phyloP scores from a whole-genome alignment of 179 eudicot species.

The Actinidia polygama region DNA sequence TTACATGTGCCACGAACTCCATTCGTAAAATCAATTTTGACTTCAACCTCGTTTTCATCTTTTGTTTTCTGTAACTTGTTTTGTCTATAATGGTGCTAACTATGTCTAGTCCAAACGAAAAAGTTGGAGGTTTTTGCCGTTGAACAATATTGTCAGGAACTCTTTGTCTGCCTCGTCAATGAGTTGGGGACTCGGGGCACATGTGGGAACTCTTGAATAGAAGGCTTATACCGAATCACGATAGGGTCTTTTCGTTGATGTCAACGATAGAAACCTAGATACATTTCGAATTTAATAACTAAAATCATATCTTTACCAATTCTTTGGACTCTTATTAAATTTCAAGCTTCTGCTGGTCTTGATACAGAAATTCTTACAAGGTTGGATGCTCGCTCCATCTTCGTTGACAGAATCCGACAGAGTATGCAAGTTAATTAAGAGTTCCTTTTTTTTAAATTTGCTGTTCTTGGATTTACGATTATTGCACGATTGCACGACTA shows the following conservation, averaged over 20 bases:
- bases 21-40: background rate
- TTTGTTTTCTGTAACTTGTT: no score
- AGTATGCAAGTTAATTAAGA: no score
- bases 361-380: constrained; percentile 29
- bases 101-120: no score
- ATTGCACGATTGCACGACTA: background rate
- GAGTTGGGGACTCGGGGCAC: background rate
- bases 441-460: no score
- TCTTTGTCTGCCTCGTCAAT: background rate
- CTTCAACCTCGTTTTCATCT: no score
- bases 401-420: background rate
- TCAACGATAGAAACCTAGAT: background rate
- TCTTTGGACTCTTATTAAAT: background rate
- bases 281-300: background rate
- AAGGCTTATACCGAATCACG: background rate
- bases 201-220: no score
- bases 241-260: background rate
- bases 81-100: background rate
- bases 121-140: no score
- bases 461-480: background rate
- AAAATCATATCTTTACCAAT: background rate
- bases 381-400: background rate
- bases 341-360: constrained; percentile 5
- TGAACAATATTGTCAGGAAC: no score
- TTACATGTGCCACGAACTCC: background rate